A percentile compares a stretch with the other conserved stretches of the same genome.
Evolutionary conservation across 768 basidiomycete genomes (phyloP).

Genomic region (Pleurotus salmoneostramineus): DNA sequence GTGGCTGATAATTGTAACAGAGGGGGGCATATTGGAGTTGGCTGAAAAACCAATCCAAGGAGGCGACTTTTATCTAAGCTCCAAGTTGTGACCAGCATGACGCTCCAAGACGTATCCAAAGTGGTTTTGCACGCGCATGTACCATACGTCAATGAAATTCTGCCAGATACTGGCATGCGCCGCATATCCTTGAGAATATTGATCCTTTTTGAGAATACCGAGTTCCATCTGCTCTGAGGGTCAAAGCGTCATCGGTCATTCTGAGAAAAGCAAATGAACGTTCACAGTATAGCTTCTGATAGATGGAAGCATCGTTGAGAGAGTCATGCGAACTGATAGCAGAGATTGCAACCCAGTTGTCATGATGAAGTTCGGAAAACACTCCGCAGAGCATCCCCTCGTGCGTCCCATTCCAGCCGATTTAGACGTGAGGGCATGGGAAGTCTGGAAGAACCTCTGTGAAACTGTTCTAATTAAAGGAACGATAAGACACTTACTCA

Average conservation of each 20-base stretch:
- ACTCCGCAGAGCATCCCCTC: not conserved
- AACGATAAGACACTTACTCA: too few relatives aligned
- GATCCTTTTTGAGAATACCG: not conserved
- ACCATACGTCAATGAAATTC: not conserved
- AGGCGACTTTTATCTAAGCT: too few relatives aligned
- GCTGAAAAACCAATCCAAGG: not conserved
- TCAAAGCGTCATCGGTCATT: not conserved
- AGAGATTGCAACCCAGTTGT: not conserved
- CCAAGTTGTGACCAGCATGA: not conserved
- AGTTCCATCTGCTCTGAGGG: not conserved
- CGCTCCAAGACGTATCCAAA: not conserved
- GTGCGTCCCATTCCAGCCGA: not conserved
- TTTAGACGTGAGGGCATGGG: too few relatives aligned
- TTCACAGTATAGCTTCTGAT: not conserved
- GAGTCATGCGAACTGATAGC: not conserved
- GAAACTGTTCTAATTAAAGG: too few relatives aligned
- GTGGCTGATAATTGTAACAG: conserved; percentile 33
- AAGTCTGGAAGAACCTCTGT: too few relatives aligned
- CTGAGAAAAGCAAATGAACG: not conserved
- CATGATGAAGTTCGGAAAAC: not conserved
- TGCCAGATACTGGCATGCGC: not conserved
- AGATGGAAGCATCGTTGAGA: not conserved
- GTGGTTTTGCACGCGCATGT: not conserved
- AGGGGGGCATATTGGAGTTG: conserved; percentile 6
- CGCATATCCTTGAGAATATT: not conserved